These are phyloP conservation scores for Russula sp. DNA, from an alignment of 768 basidiomycete genomes.

Conservation along the genomic window DNA sequence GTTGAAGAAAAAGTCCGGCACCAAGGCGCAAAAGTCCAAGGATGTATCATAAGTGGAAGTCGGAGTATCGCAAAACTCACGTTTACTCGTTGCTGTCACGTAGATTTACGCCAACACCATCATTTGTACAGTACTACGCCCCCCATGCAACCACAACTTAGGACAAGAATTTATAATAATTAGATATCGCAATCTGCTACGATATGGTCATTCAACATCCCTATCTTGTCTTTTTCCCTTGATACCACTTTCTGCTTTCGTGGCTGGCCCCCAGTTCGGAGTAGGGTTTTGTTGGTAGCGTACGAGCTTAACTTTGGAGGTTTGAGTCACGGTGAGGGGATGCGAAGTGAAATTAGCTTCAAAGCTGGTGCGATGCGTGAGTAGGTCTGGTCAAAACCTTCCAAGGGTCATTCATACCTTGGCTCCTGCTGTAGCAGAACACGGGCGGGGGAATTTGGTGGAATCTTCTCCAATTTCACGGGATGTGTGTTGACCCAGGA, in stretches of 20 bases:
- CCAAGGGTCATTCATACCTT: constrained; percentile 38
- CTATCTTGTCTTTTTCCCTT: constrained; percentile 39
- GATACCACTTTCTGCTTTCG: constrained; percentile 45
- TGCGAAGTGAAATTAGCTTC: constrained; percentile 75
- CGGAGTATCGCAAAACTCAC: background rate
- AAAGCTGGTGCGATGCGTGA: constrained; percentile 34
- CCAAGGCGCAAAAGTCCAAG: constrained; percentile 11
- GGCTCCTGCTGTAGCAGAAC: constrained; percentile 63
- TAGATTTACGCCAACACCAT: background rate
- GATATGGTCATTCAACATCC: constrained; percentile 23
- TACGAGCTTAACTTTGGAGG: constrained; percentile 69
- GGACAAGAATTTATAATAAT: constrained; percentile 13
- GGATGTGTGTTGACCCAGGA: constrained; percentile 81
- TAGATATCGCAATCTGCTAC: constrained; percentile 22
- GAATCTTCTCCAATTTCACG: constrained; percentile 77
- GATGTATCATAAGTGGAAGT: background rate
- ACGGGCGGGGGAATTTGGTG: constrained; percentile 63
- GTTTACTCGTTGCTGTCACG: background rate
- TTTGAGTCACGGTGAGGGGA: constrained; percentile 52
- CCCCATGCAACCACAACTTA: background rate
- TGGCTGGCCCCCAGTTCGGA: constrained; percentile 89
- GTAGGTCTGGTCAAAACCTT: background rate
- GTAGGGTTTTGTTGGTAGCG: constrained; percentile 89
- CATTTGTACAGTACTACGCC: background rate
- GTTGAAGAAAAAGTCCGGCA: constrained; percentile 35